Evolutionary conservation across 257 asterid species (phyloP), one percentile per base, ranked within the genome.

Genomic region (Przewalskia tangutica): DNA sequence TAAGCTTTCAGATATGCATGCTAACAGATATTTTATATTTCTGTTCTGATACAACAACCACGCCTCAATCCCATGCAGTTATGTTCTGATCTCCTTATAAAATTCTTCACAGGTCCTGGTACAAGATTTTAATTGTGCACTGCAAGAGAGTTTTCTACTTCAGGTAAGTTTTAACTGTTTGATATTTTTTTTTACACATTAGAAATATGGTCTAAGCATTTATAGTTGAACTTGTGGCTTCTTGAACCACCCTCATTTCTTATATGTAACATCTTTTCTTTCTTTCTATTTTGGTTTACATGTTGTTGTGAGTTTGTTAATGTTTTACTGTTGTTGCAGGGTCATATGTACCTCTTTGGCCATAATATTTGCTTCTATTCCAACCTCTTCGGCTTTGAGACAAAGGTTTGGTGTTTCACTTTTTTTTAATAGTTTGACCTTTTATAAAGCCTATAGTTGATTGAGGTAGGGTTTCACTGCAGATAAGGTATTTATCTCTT

Each of bases 111-210:
- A 96, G 99, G 97, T 89, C 65, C 98, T 94, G 84, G 88, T 96
- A 86, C 97, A 93, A 88, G 99, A 96, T 86, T 96, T 94, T 89
- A 96, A 94, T 81, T 96, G 99, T 87, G 99, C 98, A 59, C 84
- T 94, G 90, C 99, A 92, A 89, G 99, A 96, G 80, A 96, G 87
- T 89, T 93, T 96, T 88, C 97, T 96, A 86, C 95, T 93, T 86
- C 98, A 94, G 98, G 99, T 96, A 89, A 83, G 12, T 50, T 62
- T 12, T 50, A 50, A 66, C n/a, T 81, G 81, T 36, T 32, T 84
- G 58, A 77, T 82, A 80, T 67, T 83, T 16, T 53, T 2, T 2
- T 27, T 27, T 77, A 68, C 27, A 18, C 36, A 8, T 32, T 40
- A 64, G 42, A 73, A 18, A 36, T 8, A 48, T 8, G 7, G 11